Evolutionary conservation across 202 grass and related monocot genomes (phyloP).

Genomic region (Tripidium arundinaceum): DNA sequence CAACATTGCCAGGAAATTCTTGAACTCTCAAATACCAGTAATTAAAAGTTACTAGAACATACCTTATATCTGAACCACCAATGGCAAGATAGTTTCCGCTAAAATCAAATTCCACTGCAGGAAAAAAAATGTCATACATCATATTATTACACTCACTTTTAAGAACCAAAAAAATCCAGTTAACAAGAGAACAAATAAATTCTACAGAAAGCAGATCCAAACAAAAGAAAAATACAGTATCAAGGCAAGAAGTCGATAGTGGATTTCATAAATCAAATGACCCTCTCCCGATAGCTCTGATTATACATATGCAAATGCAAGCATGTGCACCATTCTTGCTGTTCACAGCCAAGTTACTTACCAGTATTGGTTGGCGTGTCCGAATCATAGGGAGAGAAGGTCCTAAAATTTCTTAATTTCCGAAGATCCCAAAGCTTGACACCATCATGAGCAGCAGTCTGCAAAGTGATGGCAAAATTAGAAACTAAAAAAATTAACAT

Average conservation of each 20-base stretch:
- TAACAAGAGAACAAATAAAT: background rate
- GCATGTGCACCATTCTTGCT: background rate
- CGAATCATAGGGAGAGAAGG: conserved; percentile 85
- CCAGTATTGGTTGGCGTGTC: conserved; percentile 90
- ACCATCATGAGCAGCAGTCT: conserved; percentile 97
- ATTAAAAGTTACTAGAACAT: background rate
- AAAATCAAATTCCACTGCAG: conserved; percentile 94
- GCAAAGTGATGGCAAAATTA: conserved; percentile 19
- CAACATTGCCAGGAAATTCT: conserved; percentile 14
- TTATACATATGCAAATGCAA: background rate
- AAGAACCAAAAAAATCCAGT: background rate
- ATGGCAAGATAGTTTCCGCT: conserved; percentile 95
- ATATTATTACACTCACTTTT: background rate
- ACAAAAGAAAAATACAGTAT: background rate
- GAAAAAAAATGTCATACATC: conserved; percentile 10
- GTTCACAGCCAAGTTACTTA: conserved; percentile 29
- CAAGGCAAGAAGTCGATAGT: background rate
- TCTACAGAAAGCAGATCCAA: background rate
- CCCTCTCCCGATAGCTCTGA: background rate
- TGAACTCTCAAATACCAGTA: background rate
- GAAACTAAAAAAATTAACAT: conserved; percentile 24
- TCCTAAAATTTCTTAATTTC: conserved; percentile 96
- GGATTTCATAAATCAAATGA: background rate
- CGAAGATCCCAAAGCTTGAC: conserved; percentile 99
- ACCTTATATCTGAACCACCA: conserved; percentile 92